phyloP scores from a whole-genome alignment of 2,329 filamentous ascomycete genomes.

The Nannizzia gypsea region DNA sequence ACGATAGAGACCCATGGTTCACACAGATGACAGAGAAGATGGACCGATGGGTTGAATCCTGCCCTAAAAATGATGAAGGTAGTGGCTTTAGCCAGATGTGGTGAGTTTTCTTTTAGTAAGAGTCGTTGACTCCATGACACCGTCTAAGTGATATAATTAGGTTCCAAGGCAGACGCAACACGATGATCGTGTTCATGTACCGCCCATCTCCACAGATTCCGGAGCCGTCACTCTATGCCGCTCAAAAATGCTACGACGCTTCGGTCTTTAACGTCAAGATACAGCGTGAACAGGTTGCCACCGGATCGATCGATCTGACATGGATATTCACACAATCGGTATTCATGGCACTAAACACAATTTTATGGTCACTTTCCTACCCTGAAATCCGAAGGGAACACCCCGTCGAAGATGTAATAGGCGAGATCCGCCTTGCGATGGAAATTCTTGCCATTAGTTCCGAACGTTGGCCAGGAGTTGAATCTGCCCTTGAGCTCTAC shows the following conservation, averaged over 20 bases:
- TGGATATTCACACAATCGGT: slow-evolving; percentile 87
- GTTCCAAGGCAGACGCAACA: slow-evolving; percentile 62
- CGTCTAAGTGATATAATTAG: slow-evolving; percentile 30
- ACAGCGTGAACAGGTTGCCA: slow-evolving; percentile 67
- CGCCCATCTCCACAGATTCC: slow-evolving; percentile 87
- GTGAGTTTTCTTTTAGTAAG: slow-evolving; percentile 41
- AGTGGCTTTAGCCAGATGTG: slow-evolving; percentile 67
- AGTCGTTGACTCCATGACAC: slow-evolving; percentile 15
- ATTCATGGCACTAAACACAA: slow-evolving; percentile 83
- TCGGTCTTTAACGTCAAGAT: slow-evolving; percentile 70
- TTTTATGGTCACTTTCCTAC: slow-evolving; percentile 87
- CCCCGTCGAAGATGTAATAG: slow-evolving; percentile 60
- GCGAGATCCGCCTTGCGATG: slow-evolving; percentile 60
- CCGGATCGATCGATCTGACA: slow-evolving; percentile 67
- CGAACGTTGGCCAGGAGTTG: slow-evolving; percentile 83
- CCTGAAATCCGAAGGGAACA: slow-evolving; percentile 66
- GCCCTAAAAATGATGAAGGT: slow-evolving; percentile 58
- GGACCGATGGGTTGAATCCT: slow-evolving; percentile 63
- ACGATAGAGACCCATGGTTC: slow-evolving; percentile 83
- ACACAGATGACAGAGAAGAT: slow-evolving; percentile 65
- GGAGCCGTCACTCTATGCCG: slow-evolving; percentile 67
- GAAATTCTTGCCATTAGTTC: slow-evolving; percentile 69
- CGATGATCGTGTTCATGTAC: slow-evolving; percentile 78
- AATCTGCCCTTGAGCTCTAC: slow-evolving; percentile 74
- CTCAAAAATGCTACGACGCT: slow-evolving; percentile 70